Conservation (phyloP, 345 rosid species). For the Salix brachista region DNA sequence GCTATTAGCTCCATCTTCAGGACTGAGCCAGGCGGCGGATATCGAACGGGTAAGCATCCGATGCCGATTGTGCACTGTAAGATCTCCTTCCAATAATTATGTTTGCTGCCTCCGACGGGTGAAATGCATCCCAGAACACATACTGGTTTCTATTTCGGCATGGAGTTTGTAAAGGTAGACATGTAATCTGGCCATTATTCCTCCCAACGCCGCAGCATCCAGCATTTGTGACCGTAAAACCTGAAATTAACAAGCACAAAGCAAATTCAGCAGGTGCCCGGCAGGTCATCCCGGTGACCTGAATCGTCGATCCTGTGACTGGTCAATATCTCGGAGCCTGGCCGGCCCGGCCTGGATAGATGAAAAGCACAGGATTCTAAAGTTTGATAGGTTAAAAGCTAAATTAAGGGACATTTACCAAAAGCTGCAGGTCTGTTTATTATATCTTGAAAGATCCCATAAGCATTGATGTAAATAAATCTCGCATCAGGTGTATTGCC, state of each 20-base stretch:
- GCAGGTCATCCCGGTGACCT: too few relatives aligned
- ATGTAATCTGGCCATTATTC: slow-evolving; percentile 41
- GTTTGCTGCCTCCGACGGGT: slow-evolving; percentile 43
- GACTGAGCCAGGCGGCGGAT: slow-evolving; percentile 23
- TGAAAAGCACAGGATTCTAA: too few relatives aligned
- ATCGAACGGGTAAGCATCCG: slow-evolving; percentile 27
- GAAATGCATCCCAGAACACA: slow-evolving; percentile 45
- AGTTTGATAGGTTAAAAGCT: too few relatives aligned
- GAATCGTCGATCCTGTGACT: too few relatives aligned
- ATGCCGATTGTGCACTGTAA: slow-evolving; percentile 22
- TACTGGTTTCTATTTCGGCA: slow-evolving; percentile 25
- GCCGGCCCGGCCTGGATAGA: too few relatives aligned
- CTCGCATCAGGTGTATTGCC: slow-evolving; percentile 45
- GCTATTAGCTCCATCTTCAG: neutral
- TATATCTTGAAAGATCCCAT: slow-evolving; percentile 69
- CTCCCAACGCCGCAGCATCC: slow-evolving; percentile 37
- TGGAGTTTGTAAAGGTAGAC: slow-evolving; percentile 35
- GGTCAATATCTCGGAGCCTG: too few relatives aligned
- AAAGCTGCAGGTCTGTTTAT: slow-evolving; percentile 38
- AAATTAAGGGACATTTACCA: neutral
- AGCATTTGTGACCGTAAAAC: slow-evolving; percentile 27
- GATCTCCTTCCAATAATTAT: slow-evolving; percentile 30
- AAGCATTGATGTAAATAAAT: slow-evolving; percentile 61
- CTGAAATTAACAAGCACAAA: slow-evolving; percentile 20
- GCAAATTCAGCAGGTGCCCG: neutral